Percentiles rank a stretch among this genome's conserved stretches.
Evolutionary conservation across 2,329 filamentous ascomycete genomes (phyloP).

Genomic region (Paracorniculantispora psalliotae): DNA sequence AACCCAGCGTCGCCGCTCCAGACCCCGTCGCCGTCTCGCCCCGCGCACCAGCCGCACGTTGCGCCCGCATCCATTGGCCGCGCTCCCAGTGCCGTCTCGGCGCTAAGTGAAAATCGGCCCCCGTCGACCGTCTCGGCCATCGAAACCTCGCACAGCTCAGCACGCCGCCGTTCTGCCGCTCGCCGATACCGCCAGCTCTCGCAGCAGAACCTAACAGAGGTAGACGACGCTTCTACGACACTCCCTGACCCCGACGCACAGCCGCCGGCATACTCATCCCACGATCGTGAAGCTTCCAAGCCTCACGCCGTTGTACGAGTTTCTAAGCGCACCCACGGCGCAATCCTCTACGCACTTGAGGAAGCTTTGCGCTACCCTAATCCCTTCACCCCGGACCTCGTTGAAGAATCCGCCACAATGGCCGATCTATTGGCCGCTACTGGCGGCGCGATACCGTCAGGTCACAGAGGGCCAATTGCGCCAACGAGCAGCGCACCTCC

Average conservation of each 20-base stretch:
- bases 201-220: conserved; percentile 46
- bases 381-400: conserved; percentile 74
- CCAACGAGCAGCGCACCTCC: conserved; percentile 31
- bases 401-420: conserved; percentile 90
- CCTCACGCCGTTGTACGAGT: conserved; percentile 55
- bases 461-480: conserved; percentile 22
- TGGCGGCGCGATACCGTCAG: conserved; percentile 50
- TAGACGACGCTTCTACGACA: conserved; percentile 36
- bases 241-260: conserved; percentile 22
- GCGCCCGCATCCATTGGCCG: conserved; percentile 46
- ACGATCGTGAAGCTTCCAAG: conserved; percentile 26
- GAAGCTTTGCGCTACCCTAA: conserved; percentile 81
- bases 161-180: conserved; percentile 17
- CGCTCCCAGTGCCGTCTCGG: conserved; percentile 33
- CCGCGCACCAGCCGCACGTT: conserved; percentile 39
- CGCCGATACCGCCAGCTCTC: conserved; percentile 35
- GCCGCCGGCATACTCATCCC: conserved; percentile 27
- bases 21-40: conserved; percentile 35
- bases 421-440: conserved; percentile 61
- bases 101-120: conserved; percentile 12
- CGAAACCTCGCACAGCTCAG: conserved; percentile 28
- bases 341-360: conserved; percentile 88
- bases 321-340: conserved; percentile 79
- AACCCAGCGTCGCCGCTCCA: conserved; percentile 50
- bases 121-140: conserved; percentile 31